These are phyloP conservation scores for Tremella yokohamensis DNA, from an alignment of 768 basidiomycete genomes.

Conservation along the genomic window DNA sequence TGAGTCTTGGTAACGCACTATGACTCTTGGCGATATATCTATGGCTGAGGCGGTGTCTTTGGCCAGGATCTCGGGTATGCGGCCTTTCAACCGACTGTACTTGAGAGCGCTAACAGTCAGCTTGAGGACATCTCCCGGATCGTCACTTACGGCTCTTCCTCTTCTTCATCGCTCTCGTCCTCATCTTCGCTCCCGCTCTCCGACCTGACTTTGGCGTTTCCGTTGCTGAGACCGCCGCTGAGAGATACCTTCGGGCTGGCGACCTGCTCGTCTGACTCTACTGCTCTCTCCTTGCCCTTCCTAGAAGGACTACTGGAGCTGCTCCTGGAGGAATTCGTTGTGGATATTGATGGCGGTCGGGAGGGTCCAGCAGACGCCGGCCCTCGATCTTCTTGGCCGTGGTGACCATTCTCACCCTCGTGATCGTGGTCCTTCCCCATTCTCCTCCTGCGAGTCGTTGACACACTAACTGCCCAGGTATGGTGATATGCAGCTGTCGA, in stretches of 20 bases:
- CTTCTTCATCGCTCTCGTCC: conserved; percentile 52
- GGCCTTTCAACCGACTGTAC: conserved; percentile 75
- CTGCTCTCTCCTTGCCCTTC: conserved; percentile 24
- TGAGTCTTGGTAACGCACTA: conserved; percentile 56
- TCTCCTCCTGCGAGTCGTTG: too few species aligned
- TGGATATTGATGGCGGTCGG: not conserved
- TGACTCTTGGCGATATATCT: conserved; percentile 65
- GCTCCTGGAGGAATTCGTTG: conserved; percentile 4
- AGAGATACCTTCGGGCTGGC: not conserved
- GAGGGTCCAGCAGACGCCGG: not conserved
- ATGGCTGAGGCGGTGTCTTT: conserved; percentile 87
- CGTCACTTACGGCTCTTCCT: conserved; percentile 76
- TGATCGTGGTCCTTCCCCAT: not conserved
- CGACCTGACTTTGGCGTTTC: not conserved
- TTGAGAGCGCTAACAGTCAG: conserved; percentile 61
- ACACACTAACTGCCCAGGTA: too few species aligned
- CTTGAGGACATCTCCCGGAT: not conserved
- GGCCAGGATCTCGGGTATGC: conserved; percentile 70
- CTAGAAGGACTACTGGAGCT: conserved; percentile 11
- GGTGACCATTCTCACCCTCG: not conserved
- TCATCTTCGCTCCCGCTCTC: conserved; percentile 4
- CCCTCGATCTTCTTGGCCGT: not conserved
- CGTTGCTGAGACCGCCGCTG: not conserved
- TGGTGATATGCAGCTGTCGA: too few species aligned
- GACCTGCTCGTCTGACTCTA: not conserved